These are phyloP conservation scores for Hordeum marinum DNA, from an alignment of 176 grass and related monocot genomes.

Conservation along the genomic window DNA sequence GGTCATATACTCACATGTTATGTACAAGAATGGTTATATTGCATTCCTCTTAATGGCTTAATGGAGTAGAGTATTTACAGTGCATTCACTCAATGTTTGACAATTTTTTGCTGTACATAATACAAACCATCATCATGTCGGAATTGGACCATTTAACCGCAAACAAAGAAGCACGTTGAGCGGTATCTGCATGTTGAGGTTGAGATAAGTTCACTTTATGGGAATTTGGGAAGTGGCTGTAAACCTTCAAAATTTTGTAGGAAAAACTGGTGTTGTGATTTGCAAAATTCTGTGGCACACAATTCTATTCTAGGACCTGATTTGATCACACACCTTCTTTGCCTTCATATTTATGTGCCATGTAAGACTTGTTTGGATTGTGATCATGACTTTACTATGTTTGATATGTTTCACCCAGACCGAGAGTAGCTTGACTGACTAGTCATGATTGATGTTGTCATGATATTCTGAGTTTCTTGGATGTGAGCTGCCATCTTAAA, in stretches of 20 bases:
- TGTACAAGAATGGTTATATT: not conserved
- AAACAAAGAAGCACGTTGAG: not conserved
- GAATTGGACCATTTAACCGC: not conserved
- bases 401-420: not conserved
- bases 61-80: not conserved
- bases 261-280: not conserved
- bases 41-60: not conserved
- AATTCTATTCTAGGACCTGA: not conserved
- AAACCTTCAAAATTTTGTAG: not conserved
- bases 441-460: not conserved
- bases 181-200: not conserved
- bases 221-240: not conserved
- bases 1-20: not conserved
- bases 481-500: not conserved
- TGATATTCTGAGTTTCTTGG: not conserved
- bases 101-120: not conserved
- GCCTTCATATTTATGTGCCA: not conserved
- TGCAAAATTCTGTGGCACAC: not conserved
- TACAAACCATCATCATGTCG: not conserved
- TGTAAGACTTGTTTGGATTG: not conserved
- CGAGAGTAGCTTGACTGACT: not conserved
- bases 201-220: not conserved
- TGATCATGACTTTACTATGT: not conserved
- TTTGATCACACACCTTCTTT: not conserved
- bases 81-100: not conserved